These are phyloP conservation scores for Rugonectria rugulosa DNA, from an alignment of 2,329 filamentous ascomycete genomes.

Conservation along the genomic window DNA sequence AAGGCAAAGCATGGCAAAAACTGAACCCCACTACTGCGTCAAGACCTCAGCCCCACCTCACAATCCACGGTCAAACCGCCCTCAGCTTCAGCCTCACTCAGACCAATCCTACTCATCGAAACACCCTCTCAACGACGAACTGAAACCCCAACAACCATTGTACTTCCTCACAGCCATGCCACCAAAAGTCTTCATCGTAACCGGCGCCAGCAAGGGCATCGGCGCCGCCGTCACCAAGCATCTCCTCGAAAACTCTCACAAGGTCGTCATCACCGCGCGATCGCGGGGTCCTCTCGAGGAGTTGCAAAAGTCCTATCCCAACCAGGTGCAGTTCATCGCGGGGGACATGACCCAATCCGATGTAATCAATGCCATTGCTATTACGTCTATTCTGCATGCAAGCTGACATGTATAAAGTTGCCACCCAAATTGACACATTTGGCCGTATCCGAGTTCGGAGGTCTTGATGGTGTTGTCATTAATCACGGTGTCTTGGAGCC, in stretches of 20 bases:
- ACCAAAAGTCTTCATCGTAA: slow-evolving; percentile 75
- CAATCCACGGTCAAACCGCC: too few relatives aligned
- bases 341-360: slow-evolving; percentile 63
- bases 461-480: slow-evolving; percentile 81
- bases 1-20: too few relatives aligned
- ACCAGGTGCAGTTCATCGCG: slow-evolving; percentile 62
- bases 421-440: slow-evolving; percentile 69
- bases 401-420: slow-evolving; percentile 51
- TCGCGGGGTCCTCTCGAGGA: slow-evolving; percentile 57
- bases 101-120: slow-evolving; percentile 1
- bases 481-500: slow-evolving; percentile 89
- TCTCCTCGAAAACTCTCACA: slow-evolving; percentile 62
- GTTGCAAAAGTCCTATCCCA: slow-evolving; percentile 56
- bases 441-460: slow-evolving; percentile 72
- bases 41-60: too few relatives aligned
- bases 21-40: slow-evolving; percentile 30
- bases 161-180: slow-evolving; percentile 45
- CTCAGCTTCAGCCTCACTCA: too few relatives aligned
- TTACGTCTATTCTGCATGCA: neutral
- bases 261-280: slow-evolving; percentile 66
- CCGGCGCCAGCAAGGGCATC: slow-evolving; percentile 70
- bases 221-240: slow-evolving; percentile 63
- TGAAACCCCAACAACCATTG: neutral
- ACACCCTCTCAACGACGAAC: slow-evolving; percentile 1
- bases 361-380: slow-evolving; percentile 44